phyloP scores from a whole-genome alignment of 2,329 filamentous ascomycete genomes.

The Cordyceps fumosorosea region DNA sequence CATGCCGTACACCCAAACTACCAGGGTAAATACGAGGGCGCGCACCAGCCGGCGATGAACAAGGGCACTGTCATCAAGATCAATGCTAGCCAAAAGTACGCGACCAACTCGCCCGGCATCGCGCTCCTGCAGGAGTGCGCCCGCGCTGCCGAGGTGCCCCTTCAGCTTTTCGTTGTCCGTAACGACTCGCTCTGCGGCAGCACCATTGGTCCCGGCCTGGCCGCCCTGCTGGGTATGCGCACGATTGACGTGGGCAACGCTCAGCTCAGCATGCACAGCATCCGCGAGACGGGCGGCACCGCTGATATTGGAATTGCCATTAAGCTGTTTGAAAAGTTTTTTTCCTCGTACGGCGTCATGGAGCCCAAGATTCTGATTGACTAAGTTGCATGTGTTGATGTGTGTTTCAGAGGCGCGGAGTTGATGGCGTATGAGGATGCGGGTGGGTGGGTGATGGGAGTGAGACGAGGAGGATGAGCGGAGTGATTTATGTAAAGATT shows the following conservation, averaged over 20 bases:
- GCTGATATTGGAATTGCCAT: conserved; percentile 84
- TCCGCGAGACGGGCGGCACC: conserved; percentile 83
- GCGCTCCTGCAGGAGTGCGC: conserved; percentile 87
- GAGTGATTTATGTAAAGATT: not conserved
- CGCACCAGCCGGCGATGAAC: conserved; percentile 93
- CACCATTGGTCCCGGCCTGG: conserved; percentile 96
- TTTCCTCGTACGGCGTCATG: conserved; percentile 73
- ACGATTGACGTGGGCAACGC: conserved; percentile 92
- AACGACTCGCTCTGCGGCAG: conserved; percentile 94
- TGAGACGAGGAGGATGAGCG: not conserved
- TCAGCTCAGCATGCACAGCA: conserved; percentile 94
- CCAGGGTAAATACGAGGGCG: conserved; percentile 79
- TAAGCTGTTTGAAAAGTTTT: conserved; percentile 81
- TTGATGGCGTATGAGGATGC: too few species aligned
- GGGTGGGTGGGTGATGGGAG: not conserved
- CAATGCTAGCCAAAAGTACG: conserved; percentile 95
- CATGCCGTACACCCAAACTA: conserved; percentile 97
- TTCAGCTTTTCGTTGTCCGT: conserved; percentile 92
- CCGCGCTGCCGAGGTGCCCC: conserved; percentile 64
- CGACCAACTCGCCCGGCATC: conserved; percentile 92
- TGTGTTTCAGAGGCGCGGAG: not conserved
- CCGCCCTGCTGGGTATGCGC: conserved; percentile 75
- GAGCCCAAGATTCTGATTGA: conserved; percentile 81
- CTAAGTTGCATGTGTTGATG: conserved; percentile 33
- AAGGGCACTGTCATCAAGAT: conserved; percentile 95